These are phyloP conservation scores for Penicillium robsamsonii DNA, from an alignment of 495 filamentous ascomycete genomes.

Conservation along the genomic window DNA sequence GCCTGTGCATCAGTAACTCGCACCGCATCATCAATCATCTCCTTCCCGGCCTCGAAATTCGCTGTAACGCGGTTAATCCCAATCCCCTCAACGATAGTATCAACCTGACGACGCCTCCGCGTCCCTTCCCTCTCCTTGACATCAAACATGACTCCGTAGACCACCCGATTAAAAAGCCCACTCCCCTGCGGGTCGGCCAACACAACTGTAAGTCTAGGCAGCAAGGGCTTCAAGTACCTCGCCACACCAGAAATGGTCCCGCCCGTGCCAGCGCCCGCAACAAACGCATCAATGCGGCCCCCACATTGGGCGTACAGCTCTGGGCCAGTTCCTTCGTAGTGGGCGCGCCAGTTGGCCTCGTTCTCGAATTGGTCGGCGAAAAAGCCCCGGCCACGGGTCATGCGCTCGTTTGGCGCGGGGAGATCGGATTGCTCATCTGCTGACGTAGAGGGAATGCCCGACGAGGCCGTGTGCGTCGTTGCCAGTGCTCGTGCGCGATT, in stretches of 20 bases:
- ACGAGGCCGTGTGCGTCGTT: constrained; percentile 60
- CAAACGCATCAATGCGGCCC: constrained; percentile 80
- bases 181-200: constrained; percentile 94
- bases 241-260: constrained; percentile 90
- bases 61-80: constrained; percentile 88
- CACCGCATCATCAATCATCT: constrained; percentile 85
- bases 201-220: constrained; percentile 66
- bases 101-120: constrained; percentile 81
- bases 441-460: constrained; percentile 20
- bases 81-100: constrained; percentile 95
- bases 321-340: constrained; percentile 79
- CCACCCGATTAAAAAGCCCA: constrained; percentile 86
- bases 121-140: constrained; percentile 85
- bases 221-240: constrained; percentile 69
- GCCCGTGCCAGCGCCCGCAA: constrained; percentile 93
- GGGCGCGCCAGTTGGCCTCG: constrained; percentile 78
- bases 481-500: constrained; percentile 84
- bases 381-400: constrained; percentile 59
- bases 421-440: constrained; percentile 11
- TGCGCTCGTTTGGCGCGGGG: constrained; percentile 16
- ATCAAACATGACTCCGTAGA: constrained; percentile 95
- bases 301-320: constrained; percentile 81
- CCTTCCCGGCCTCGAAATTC: constrained; percentile 84
- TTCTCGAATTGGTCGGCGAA: constrained; percentile 98
- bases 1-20: constrained; percentile 91